Conservation (phyloP, 1,284 basidiomycete genomes). For the Heterobasidion annosum region DNA sequence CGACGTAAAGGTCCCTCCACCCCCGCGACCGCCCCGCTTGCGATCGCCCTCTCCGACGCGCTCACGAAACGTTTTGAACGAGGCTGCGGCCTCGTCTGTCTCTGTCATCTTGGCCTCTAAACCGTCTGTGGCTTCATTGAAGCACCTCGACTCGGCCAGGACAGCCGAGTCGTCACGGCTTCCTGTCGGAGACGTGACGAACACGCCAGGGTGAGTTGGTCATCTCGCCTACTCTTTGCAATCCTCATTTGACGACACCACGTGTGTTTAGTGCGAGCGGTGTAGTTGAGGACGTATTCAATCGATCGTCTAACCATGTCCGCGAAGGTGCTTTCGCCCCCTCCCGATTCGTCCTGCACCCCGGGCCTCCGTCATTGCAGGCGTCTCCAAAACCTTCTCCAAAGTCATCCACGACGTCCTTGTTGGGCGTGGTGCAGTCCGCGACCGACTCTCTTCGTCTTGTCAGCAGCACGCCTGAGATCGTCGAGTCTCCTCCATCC, state of each 20-base stretch:
- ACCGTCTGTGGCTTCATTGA: background rate
- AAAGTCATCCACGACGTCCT: background rate
- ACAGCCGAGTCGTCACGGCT: background rate
- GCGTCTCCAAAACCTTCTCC: background rate
- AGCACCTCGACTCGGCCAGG: background rate
- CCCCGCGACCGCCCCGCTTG: slow-evolving; percentile 57
- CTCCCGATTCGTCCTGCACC: slow-evolving; percentile 27
- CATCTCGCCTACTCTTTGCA: background rate
- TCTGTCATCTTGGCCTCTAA: slow-evolving; percentile 1
- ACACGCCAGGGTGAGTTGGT: background rate
- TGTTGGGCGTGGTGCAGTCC: background rate
- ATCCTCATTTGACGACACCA: background rate
- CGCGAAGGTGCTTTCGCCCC: slow-evolving; percentile 64
- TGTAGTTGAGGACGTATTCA: background rate
- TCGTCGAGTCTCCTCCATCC: background rate
- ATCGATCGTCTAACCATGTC: slow-evolving; percentile 24
- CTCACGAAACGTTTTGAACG: background rate
- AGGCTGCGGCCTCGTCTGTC: slow-evolving; percentile 3
- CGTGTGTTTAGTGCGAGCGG: background rate
- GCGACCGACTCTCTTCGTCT: background rate
- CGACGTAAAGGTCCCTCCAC: slow-evolving; percentile 34
- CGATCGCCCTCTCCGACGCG: slow-evolving; percentile 37
- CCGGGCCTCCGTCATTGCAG: background rate
- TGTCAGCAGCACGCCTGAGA: background rate
- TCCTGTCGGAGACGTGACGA: background rate